Evolutionary conservation across 352 stramenopile genomes (phyloP).

Genomic region (Phytopythium oedochilum): DNA sequence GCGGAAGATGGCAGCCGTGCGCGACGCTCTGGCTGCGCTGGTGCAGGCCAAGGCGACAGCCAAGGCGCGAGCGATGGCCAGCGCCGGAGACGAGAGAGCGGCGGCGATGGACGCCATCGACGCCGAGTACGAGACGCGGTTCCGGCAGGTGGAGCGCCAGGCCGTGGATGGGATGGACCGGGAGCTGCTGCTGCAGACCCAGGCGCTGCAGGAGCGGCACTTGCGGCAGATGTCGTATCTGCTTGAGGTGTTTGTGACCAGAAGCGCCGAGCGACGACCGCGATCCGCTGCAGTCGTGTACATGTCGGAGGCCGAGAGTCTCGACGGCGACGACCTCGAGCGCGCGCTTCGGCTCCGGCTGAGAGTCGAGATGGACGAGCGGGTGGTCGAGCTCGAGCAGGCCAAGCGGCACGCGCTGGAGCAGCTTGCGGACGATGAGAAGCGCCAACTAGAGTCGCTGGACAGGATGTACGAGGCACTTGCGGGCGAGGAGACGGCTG

Average conservation of each 20-base stretch:
- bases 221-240: conserved; percentile 41
- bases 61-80: conserved; percentile 31
- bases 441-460: conserved; percentile 17
- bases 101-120: conserved; percentile 32
- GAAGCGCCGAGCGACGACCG: conserved; percentile 12
- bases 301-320: conserved; percentile 4
- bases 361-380: conserved; percentile 47
- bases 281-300: not conserved
- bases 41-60: conserved; percentile 44
- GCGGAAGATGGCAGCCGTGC: conserved; percentile 17
- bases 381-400: conserved; percentile 26
- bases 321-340: conserved; percentile 28
- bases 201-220: conserved; percentile 28
- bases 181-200: not conserved
- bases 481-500: conserved; percentile 24
- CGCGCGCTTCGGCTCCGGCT: conserved; percentile 41
- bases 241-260: conserved; percentile 31
- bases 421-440: conserved; percentile 18
- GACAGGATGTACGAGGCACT: conserved; percentile 19
- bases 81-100: not conserved
- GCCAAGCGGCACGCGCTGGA: conserved; percentile 32
- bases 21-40: conserved; percentile 26
- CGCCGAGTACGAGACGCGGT: conserved; percentile 27
- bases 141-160: conserved; percentile 28
- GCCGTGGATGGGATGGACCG: conserved; percentile 23